Percentiles rank a stretch among this genome's conserved stretches.
Conservation (phyloP, 164 flowering plant species). For the Vitis vinifera region ASM3070453v1 NC_081813.1:13524501-13525000, state of each 20-base stretch:
- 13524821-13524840: slow-evolving; percentile 47
- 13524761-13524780: slow-evolving; percentile 78
- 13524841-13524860: neutral
- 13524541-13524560: slow-evolving; percentile 93
- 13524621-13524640: slow-evolving; percentile 77
- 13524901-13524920: too few relatives aligned
- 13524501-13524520: slow-evolving; percentile 68
- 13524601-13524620: slow-evolving; percentile 81
- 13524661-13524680: slow-evolving; percentile 71
- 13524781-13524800: slow-evolving; percentile 96
- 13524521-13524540: slow-evolving; percentile 73
- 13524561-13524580: slow-evolving; percentile 80
- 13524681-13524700: slow-evolving; percentile 57
- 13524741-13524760: slow-evolving; percentile 73
- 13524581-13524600: slow-evolving; percentile 76
- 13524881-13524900: too few relatives aligned
- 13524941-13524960: too few relatives aligned
- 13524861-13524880: neutral
- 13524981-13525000: too few relatives aligned
- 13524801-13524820: slow-evolving; percentile 86
- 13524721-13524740: slow-evolving; percentile 43
- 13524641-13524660: slow-evolving; percentile 74
- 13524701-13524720: slow-evolving; percentile 81
- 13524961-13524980: too few relatives aligned
- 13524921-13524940: too few relatives aligned